These are phyloP conservation scores for Pogostemon cablin DNA, from an alignment of 257 asterid genomes.

Conservation along the genomic window DNA sequence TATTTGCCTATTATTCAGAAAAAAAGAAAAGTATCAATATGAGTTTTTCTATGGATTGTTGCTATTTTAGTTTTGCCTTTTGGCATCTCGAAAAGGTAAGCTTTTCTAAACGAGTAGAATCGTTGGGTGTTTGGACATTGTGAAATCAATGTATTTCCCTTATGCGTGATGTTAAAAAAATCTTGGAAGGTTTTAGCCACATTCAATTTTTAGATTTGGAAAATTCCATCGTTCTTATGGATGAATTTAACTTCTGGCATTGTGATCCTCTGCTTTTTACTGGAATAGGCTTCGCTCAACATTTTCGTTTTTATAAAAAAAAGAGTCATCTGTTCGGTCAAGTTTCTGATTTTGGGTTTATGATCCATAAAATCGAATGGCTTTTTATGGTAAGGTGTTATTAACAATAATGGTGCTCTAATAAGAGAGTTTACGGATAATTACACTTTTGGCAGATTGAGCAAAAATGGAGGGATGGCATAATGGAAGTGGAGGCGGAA, in stretches of 20 bases:
- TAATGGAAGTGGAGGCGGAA: slow-evolving; percentile 52
- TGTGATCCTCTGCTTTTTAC: slow-evolving; percentile 24
- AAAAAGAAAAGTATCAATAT: neutral
- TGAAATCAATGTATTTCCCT: slow-evolving; percentile 29
- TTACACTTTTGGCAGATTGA: slow-evolving; percentile 42
- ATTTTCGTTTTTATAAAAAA: neutral
- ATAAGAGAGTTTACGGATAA: slow-evolving; percentile 20
- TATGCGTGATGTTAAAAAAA: neutral
- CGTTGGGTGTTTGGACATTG: slow-evolving; percentile 20
- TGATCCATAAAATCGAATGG: neutral
- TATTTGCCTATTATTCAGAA: neutral
- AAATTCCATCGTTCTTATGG: slow-evolving; percentile 15
- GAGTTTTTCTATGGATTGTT: slow-evolving; percentile 7
- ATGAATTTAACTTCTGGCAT: slow-evolving; percentile 13
- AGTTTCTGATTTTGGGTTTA: slow-evolving; percentile 18
- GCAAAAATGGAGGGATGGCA: slow-evolving; percentile 74
- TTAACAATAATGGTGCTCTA: slow-evolving; percentile 14
- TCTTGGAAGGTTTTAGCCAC: slow-evolving; percentile 13
- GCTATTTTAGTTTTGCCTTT: slow-evolving; percentile 20
- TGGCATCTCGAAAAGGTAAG: slow-evolving; percentile 22
- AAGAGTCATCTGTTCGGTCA: neutral
- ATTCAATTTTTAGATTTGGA: slow-evolving; percentile 10
- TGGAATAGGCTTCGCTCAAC: neutral
- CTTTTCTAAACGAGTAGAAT: slow-evolving; percentile 28
- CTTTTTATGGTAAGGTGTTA: slow-evolving; percentile 11